Conservation (phyloP, 495 filamentous ascomycete species). For the Barbatosphaeria neglecta region DNA sequence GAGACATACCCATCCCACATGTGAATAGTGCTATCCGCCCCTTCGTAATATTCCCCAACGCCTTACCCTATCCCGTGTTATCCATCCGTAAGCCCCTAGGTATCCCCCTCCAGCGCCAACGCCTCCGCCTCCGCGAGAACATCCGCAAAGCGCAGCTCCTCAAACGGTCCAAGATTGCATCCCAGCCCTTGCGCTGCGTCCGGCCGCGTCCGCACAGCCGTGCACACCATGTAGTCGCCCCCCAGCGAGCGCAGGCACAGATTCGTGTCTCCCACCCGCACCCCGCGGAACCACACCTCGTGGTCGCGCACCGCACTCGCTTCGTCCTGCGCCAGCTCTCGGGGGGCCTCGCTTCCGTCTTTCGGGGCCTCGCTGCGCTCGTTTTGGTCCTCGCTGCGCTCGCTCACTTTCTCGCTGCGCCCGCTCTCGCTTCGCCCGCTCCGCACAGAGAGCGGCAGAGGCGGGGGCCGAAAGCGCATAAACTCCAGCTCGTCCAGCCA, state of each 20-base stretch:
- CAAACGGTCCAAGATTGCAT: conserved; percentile 26
- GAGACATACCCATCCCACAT: too few relatives aligned
- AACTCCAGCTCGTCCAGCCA: conserved; percentile 56
- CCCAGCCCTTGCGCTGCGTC: conserved; percentile 20
- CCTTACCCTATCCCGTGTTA: too few relatives aligned
- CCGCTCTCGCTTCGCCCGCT: too few relatives aligned
- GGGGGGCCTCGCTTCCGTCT: conserved; percentile 9
- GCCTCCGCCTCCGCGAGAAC: conserved; percentile 26
- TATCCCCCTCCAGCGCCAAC: too few relatives aligned
- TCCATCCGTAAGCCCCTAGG: too few relatives aligned
- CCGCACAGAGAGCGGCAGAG: too few relatives aligned
- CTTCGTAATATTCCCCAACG: too few relatives aligned
- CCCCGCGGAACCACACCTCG: conserved; percentile 27
- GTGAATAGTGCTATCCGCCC: too few relatives aligned
- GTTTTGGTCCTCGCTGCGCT: conserved; percentile 8
- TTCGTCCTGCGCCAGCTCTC: conserved; percentile 9
- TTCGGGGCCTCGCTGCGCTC: conserved; percentile 6
- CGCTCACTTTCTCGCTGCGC: conserved; percentile 4
- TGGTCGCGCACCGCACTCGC: conserved; percentile 14
- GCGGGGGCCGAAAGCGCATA: conserved; percentile 18
- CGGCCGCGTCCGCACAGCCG: conserved; percentile 29
- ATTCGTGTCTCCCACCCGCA: conserved; percentile 30
- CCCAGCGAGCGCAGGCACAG: conserved; percentile 29
- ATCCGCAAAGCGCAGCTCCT: conserved; percentile 23
- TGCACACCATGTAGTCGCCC: conserved; percentile 34